phyloP scores from a whole-genome alignment of 768 basidiomycete species.

The Galerina sulciceps region DNA sequence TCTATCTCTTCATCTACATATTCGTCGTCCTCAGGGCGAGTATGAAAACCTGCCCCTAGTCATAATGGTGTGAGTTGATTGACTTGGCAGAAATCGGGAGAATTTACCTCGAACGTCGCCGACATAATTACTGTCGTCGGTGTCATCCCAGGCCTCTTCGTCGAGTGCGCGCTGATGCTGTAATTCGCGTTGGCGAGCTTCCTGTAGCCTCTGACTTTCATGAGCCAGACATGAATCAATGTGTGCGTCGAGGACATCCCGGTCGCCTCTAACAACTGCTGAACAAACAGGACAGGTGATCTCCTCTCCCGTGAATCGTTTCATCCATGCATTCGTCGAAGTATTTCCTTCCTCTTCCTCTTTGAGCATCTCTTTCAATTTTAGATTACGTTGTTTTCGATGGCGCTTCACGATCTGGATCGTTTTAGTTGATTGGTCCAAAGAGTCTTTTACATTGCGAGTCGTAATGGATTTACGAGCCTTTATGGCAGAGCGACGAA shows the following conservation, averaged over 20 bases:
- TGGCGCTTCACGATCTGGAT: slow-evolving; percentile 68
- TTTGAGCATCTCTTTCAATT: slow-evolving; percentile 67
- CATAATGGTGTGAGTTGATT: neutral
- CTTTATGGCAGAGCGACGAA: slow-evolving; percentile 41
- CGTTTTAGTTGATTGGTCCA: slow-evolving; percentile 53
- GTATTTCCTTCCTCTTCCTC: slow-evolving; percentile 57
- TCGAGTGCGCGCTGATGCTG: slow-evolving; percentile 29
- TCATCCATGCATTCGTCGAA: slow-evolving; percentile 31
- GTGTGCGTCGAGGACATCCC: slow-evolving; percentile 78
- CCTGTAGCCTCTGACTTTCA: slow-evolving; percentile 47
- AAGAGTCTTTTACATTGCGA: slow-evolving; percentile 24
- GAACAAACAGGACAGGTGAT: slow-evolving; percentile 76
- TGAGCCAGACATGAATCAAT: slow-evolving; percentile 80
- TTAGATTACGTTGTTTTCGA: slow-evolving; percentile 69
- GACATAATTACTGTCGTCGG: slow-evolving; percentile 41
- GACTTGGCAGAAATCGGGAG: slow-evolving; percentile 10
- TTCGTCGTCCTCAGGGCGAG: slow-evolving; percentile 53
- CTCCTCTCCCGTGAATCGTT: slow-evolving; percentile 38
- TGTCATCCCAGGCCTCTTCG: slow-evolving; percentile 35
- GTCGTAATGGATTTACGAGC: slow-evolving; percentile 43
- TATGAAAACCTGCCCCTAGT: slow-evolving; percentile 72
- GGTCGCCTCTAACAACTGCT: slow-evolving; percentile 60
- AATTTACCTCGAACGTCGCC: slow-evolving; percentile 52
- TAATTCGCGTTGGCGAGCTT: slow-evolving; percentile 43
- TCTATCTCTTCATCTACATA: slow-evolving; percentile 85